These are phyloP conservation scores for Pogostemon cablin DNA, from an alignment of 257 asterid genomes.

Conservation along the genomic window DNA sequence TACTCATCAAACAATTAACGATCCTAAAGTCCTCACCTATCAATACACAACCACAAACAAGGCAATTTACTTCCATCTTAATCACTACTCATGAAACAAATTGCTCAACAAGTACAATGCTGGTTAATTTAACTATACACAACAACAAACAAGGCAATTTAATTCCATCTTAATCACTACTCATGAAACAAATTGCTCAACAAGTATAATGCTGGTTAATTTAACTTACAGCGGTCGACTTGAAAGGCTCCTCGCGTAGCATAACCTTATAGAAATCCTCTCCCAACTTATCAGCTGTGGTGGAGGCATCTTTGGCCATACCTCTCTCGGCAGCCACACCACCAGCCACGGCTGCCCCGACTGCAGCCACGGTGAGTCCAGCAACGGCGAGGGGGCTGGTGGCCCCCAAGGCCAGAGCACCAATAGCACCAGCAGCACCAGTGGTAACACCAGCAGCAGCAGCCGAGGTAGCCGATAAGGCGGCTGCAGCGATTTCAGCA, in stretches of 20 bases:
- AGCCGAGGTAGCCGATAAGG: conserved; percentile 73
- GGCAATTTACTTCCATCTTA: neutral
- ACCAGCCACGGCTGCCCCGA: conserved; percentile 86
- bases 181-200: neutral
- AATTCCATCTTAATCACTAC: neutral
- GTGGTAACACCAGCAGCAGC: conserved; percentile 84
- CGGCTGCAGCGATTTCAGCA: conserved; percentile 81
- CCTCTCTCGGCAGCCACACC: conserved; percentile 72
- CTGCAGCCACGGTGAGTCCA: conserved; percentile 71
- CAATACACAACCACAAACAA: neutral
- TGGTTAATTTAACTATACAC: neutral
- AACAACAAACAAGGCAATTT: neutral
- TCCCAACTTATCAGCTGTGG: conserved; percentile 69
- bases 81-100: neutral
- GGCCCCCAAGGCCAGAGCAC: conserved; percentile 79
- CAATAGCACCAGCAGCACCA: conserved; percentile 79
- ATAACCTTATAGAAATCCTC: conserved; percentile 88
- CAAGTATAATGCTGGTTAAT: neutral
- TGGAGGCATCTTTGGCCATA: conserved; percentile 64
- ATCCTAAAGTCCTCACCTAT: conserved; percentile 57
- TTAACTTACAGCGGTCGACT: conserved; percentile 67
- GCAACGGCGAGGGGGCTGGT: conserved; percentile 80
- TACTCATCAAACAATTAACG: neutral
- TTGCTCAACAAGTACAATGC: neutral
- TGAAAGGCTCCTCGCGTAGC: conserved; percentile 90